Evolutionary conservation across 2,329 filamentous ascomycete species (phyloP).

Genomic region (Colletotrichum sp.): DNA sequence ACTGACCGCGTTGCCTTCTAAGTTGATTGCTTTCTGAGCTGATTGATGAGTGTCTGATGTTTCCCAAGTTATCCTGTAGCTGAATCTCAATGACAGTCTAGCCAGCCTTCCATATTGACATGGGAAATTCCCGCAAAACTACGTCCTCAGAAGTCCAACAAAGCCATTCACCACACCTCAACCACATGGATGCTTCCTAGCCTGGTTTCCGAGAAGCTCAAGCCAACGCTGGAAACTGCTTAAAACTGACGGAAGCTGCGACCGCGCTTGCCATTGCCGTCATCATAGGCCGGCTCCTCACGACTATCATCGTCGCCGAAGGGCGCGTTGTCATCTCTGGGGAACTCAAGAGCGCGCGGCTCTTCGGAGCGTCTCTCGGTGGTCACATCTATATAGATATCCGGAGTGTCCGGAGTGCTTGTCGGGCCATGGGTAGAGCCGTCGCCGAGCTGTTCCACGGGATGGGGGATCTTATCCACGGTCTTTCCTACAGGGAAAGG

Average conservation of each 20-base stretch:
- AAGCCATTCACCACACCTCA: not conserved
- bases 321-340: not conserved
- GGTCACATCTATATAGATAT: fast-evolving
- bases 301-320: not conserved
- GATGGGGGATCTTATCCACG: not conserved
- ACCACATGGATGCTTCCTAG: fast-evolving
- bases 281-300: fast-evolving
- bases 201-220: fast-evolving
- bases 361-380: not conserved
- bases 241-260: not conserved
- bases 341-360: not conserved
- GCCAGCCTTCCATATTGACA: not conserved
- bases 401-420: no score
- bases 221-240: fast-evolving
- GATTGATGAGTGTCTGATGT: not conserved
- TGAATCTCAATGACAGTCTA: not conserved
- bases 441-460: not conserved
- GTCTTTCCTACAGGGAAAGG: not conserved
- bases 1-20: fast-evolving
- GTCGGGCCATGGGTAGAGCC: not conserved
- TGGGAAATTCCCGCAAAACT: not conserved
- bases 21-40: not conserved
- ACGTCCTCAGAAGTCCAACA: not conserved
- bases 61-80: fast-evolving
- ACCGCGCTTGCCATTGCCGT: not conserved